Percentiles rank a stretch among this genome's conserved stretches.
These are phyloP conservation scores for Ilex asprella DNA, from an alignment of 257 asterid genomes.

Conservation along the genomic window DNA sequence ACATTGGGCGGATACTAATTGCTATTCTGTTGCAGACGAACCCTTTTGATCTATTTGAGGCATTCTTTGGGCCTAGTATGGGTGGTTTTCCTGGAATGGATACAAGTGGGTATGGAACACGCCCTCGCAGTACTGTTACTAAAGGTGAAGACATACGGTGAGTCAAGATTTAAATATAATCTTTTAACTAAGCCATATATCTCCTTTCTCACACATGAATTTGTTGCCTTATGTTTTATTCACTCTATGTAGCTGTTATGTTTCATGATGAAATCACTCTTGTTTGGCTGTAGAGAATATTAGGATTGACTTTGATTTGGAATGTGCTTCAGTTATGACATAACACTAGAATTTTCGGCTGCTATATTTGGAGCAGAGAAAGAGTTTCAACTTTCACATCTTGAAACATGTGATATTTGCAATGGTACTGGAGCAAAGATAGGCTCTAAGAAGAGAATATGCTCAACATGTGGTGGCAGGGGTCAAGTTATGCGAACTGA, in stretches of 20 bases:
- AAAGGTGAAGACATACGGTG: conserved; percentile 99
- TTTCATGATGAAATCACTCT: not conserved
- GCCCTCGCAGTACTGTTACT: conserved; percentile 73
- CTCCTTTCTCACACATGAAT: not conserved
- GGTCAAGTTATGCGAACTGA: conserved; percentile 99
- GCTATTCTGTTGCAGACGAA: conserved; percentile 50
- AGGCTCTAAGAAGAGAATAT: conserved; percentile 93
- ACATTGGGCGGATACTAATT: not conserved
- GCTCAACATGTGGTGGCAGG: conserved; percentile 97
- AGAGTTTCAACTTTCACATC: conserved; percentile 89
- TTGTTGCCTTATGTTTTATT: too few relatives aligned
- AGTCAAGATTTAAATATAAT: conserved; percentile 30
- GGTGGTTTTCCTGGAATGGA: conserved; percentile 86
- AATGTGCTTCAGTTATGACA: conserved; percentile 65
- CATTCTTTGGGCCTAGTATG: conserved; percentile 92
- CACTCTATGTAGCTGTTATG: not conserved
- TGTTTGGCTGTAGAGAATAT: not conserved
- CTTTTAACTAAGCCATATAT: conserved; percentile 9
- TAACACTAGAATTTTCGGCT: conserved; percentile 75
- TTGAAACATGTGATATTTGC: conserved; percentile 86
- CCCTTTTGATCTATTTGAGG: conserved; percentile 97
- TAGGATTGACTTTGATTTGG: conserved; percentile 18
- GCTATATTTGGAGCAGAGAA: conserved; percentile 95
- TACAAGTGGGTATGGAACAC: conserved; percentile 65
- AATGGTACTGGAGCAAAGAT: conserved; percentile 90